A percentile compares a stretch with the other conserved stretches of the same genome.
These are phyloP conservation scores for Coemansia sp. DNA, from an alignment of 192 early-diverging fungal genomes.

Conservation along the genomic window DNA sequence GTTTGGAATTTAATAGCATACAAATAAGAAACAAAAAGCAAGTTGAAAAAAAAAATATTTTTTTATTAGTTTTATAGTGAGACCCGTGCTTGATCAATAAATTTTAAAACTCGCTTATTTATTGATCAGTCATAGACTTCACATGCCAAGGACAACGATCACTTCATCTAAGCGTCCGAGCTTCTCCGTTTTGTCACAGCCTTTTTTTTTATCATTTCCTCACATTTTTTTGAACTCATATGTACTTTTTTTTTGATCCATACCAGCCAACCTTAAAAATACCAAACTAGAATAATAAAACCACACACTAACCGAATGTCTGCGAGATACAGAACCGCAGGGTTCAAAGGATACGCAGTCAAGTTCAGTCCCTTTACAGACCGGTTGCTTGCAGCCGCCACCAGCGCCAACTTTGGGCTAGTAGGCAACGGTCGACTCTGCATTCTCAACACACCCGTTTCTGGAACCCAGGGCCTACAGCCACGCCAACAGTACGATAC, in stretches of 20 bases:
- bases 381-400: conserved; percentile 79
- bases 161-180: too few relatives aligned
- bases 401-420: conserved; percentile 94
- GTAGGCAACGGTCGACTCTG: conserved; percentile 93
- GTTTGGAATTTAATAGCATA: not conserved
- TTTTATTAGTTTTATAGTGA: not conserved
- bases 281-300: too few relatives aligned
- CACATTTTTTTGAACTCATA: too few relatives aligned
- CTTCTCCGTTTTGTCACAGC: not conserved
- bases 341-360: conserved; percentile 91
- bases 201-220: not conserved
- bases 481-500: conserved; percentile 78
- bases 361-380: conserved; percentile 96
- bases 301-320: not conserved
- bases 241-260: too few relatives aligned
- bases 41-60: not conserved
- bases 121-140: too few relatives aligned
- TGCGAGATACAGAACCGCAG: conserved; percentile 66
- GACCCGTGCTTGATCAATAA: too few relatives aligned
- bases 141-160: too few relatives aligned
- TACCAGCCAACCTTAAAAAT: too few relatives aligned
- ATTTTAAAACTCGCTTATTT: too few relatives aligned
- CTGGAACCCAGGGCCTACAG: conserved; percentile 10
- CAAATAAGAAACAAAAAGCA: not conserved
- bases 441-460: conserved; percentile 57